These are phyloP conservation scores for Sphenostylis stenocarpa DNA, from an alignment of 306 rosid species.

Conservation along the genomic window DNA sequence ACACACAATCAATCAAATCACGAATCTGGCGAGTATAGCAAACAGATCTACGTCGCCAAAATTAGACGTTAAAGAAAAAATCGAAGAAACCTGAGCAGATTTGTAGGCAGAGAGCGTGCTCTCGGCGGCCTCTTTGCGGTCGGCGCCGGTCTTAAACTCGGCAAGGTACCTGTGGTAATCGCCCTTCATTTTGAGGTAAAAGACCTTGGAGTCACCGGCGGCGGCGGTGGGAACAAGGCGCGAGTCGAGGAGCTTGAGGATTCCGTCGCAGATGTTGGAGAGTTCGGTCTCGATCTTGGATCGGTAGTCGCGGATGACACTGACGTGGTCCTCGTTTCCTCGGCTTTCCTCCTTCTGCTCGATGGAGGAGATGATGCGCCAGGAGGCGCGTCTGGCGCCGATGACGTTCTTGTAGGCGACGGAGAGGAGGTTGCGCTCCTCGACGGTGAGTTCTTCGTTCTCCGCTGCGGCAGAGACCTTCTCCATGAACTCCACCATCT, in stretches of 20 bases:
- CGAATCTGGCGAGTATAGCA: background rate
- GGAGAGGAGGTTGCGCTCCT: slow-evolving; percentile 92
- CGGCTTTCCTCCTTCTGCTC: slow-evolving; percentile 99
- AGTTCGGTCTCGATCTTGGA: slow-evolving; percentile 95
- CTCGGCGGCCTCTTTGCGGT: slow-evolving; percentile 97
- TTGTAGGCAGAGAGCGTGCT: slow-evolving; percentile 92
- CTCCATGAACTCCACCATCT: slow-evolving; percentile 99
- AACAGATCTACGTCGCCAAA: slow-evolving; percentile 13
- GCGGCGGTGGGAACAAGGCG: slow-evolving; percentile 89
- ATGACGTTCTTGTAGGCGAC: slow-evolving; percentile 98
- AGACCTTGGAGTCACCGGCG: slow-evolving; percentile 94
- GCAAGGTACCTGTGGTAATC: slow-evolving; percentile 97
- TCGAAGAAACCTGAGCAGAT: slow-evolving; percentile 75
- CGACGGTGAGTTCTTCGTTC: slow-evolving; percentile 82
- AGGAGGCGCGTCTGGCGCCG: slow-evolving; percentile 90
- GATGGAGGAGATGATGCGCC: slow-evolving; percentile 97
- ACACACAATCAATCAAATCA: background rate
- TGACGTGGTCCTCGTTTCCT: slow-evolving; percentile 92
- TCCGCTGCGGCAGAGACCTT: slow-evolving; percentile 81
- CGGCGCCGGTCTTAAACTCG: slow-evolving; percentile 92
- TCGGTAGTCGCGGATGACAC: slow-evolving; percentile 84
- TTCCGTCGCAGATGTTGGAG: slow-evolving; percentile 87
- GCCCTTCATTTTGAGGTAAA: slow-evolving; percentile 96
- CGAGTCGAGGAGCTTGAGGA: slow-evolving; percentile 88
- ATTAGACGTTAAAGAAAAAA: background rate